phyloP scores from a whole-genome alignment of 371 early-diverging fungal genomes.

The Mucor mucedo region DNA sequence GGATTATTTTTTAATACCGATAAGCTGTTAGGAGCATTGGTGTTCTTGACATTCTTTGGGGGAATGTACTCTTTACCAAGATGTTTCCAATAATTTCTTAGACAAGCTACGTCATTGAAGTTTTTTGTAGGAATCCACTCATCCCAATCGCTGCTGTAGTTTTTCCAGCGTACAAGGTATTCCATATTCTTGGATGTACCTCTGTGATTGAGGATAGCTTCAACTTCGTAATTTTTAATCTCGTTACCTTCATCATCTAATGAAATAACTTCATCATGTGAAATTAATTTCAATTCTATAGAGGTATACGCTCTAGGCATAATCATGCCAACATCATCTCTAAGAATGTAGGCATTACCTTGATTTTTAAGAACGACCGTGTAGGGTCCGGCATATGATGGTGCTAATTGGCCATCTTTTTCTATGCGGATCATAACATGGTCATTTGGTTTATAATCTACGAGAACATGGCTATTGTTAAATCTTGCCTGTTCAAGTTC shows the following conservation, averaged over 20 bases:
- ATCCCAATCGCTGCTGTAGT: too few relatives aligned
- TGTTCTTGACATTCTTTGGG: too few relatives aligned
- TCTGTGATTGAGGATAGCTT: constrained; percentile 10
- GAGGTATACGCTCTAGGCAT: not conserved
- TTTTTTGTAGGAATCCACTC: too few relatives aligned
- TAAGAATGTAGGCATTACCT: constrained; percentile 10
- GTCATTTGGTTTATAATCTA: constrained; percentile 1
- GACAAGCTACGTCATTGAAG: too few relatives aligned
- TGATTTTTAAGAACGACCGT: constrained; percentile 11
- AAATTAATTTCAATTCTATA: constrained; percentile 11
- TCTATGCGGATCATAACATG: constrained; percentile 7
- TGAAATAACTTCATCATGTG: constrained; percentile 17
- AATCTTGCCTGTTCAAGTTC: not conserved
- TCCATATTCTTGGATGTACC: constrained; percentile 1
- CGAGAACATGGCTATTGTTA: not conserved
- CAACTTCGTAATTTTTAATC: constrained; percentile 3
- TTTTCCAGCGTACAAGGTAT: constrained; percentile 25
- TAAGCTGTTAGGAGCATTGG: too few relatives aligned
- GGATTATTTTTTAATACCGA: too few relatives aligned
- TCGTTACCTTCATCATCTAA: constrained; percentile 5
- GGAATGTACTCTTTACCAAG: too few relatives aligned
- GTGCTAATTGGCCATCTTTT: constrained; percentile 3
- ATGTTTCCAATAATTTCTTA: too few relatives aligned
- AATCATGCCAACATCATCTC: not conserved
- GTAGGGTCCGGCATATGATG: constrained; percentile 11